These are phyloP conservation scores for Chamaecyparis obtusa DNA, from an alignment of 75 land plant species.

Conservation along the genomic window DNA sequence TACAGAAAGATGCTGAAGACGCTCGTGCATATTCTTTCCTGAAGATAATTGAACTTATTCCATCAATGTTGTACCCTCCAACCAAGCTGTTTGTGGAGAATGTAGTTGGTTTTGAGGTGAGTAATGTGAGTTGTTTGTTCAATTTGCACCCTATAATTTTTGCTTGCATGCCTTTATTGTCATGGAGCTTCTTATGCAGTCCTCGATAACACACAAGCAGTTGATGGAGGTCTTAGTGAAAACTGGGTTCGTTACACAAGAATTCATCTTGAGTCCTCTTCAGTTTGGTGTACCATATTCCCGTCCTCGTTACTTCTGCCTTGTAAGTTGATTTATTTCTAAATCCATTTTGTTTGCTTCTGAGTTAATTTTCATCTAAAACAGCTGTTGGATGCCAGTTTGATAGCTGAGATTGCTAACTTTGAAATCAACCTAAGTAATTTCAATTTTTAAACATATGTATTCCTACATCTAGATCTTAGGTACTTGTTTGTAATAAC, in stretches of 20 bases:
- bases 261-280: slow-evolving; percentile 86
- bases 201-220: slow-evolving; percentile 74
- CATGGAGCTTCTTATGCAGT: slow-evolving; percentile 39
- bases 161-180: not conserved
- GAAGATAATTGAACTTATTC: slow-evolving; percentile 74
- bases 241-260: slow-evolving; percentile 63
- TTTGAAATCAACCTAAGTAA: not conserved
- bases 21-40: slow-evolving; percentile 91
- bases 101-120: slow-evolving; percentile 99
- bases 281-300: slow-evolving; percentile 95
- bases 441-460: not conserved
- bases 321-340: slow-evolving; percentile 46
- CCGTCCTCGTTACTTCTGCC: slow-evolving; percentile 93
- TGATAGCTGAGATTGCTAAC: not conserved
- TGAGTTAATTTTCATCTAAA: not conserved
- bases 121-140: slow-evolving; percentile 15
- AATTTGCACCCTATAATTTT: not conserved
- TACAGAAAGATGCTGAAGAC: slow-evolving; percentile 88
- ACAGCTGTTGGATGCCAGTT: not conserved
- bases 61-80: slow-evolving; percentile 51
- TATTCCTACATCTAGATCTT: not conserved
- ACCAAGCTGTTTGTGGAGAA: slow-evolving; percentile 82
- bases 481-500: not conserved
- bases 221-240: slow-evolving; percentile 56
- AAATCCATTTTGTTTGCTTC: not conserved